Base-by-base conservation (phyloP, 108 stramenopile genomes). In the Mediolabrus comicus region DNA sequence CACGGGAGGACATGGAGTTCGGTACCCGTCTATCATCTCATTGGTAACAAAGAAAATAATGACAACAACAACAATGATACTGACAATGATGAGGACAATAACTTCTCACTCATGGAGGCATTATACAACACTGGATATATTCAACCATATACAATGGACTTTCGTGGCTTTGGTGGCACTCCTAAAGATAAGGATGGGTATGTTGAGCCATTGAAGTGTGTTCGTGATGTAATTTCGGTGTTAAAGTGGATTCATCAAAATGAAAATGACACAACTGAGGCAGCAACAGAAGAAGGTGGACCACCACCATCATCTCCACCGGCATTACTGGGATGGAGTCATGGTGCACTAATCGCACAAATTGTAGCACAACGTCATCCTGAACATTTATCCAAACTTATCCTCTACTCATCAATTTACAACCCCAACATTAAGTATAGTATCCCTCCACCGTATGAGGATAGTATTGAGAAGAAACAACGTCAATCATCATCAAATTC, bases 1-100 rank as follows among this genome's bases (percentile, higher is more conserved):
- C 94, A 95, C 66, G 94, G 94, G 14, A 74, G 94, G 17, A 95
- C 94, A 2, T 95, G 94, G 94, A 91, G 90, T 28, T 87, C 88
- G 10, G 85, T 95, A 3, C 91, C 94, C 1, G 94, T 95, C 9
- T 95, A 88, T 67, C 90, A 95, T 69, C 79, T 95, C 16, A 35
- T 68, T 4, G 73, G 74, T 3, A 26, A n/a, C 29, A 28, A 34
- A 4, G 33, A 31, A 43, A 9, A 29, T 43, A 52, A 27, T 25
- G 38, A 57, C 8, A 16, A 32, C 17, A 34, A 62, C 36, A 5
- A 59, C 8, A 16, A 32, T 12, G 35, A 62, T 38, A 5, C 41
- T 11, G 32, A 26, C 7, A 26, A 4, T 43, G 65, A 30, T 17
- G 38, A 52, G 16, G 65, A 27, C 14, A 52, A 62, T 7, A 68